These are phyloP conservation scores for Amphibolis antarctica DNA, from an alignment of 106 monocot genomes.

Conservation along the genomic window DNA sequence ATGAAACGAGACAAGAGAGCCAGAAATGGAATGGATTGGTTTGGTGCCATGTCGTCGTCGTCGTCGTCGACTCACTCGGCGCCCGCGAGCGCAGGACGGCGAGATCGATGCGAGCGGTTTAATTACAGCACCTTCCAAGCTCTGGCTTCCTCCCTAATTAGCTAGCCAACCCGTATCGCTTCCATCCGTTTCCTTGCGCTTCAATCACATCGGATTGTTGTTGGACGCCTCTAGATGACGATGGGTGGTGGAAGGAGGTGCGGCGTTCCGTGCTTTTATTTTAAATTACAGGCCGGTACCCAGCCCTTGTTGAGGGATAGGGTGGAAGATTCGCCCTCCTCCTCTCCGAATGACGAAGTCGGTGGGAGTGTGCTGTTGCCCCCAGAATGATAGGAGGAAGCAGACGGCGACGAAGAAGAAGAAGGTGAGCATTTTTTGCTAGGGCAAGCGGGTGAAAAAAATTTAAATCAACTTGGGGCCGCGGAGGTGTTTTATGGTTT, in stretches of 20 bases:
- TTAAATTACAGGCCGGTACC: neutral
- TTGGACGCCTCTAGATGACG: neutral
- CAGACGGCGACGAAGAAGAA: constrained; percentile 7
- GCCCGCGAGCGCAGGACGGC: neutral
- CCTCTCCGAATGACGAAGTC: neutral
- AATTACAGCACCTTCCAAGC: neutral
- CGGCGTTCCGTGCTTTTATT: neutral
- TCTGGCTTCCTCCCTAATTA: neutral
- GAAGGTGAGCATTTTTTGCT: constrained; percentile 6
- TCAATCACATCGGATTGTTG: neutral
- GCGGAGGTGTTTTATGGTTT: neutral
- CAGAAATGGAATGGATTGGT: too few relatives aligned
- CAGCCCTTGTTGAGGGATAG: neutral
- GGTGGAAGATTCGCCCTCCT: neutral
- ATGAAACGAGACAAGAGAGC: too few relatives aligned
- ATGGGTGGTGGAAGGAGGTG: neutral
- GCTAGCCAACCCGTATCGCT: neutral
- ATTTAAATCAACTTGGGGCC: neutral
- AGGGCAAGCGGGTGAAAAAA: too few relatives aligned
- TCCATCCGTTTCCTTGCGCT: neutral
- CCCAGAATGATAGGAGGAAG: constrained; percentile 4
- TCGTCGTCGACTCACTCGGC: too few relatives aligned
- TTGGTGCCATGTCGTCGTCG: too few relatives aligned
- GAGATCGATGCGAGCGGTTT: constrained; percentile 1
- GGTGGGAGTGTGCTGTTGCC: too few relatives aligned